These are phyloP conservation scores for Lodderomyces beijingensis DNA, from an alignment of 1,139 yeast genomes.

Conservation along the genomic window DNA sequence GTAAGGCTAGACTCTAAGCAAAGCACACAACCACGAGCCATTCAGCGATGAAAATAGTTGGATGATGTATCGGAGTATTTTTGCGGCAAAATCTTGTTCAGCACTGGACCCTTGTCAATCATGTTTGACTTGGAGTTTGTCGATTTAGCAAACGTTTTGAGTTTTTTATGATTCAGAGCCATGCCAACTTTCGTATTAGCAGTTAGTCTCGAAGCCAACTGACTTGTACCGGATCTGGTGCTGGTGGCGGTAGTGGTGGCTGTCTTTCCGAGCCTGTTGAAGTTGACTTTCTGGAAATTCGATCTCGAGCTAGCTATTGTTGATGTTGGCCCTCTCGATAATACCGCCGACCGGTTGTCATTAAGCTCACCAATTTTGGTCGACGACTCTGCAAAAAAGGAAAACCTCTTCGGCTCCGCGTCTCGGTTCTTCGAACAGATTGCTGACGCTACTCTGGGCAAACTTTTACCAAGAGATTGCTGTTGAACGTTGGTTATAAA, in stretches of 20 bases:
- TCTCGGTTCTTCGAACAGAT: too few relatives aligned
- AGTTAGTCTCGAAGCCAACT: constrained; percentile 14
- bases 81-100: constrained; percentile 8
- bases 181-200: constrained; percentile 15
- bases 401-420: constrained; percentile 4
- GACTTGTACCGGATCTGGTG: constrained; percentile 10
- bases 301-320: constrained; percentile 6
- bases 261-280: background rate
- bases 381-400: constrained; percentile 14
- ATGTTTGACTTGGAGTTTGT: constrained; percentile 3
- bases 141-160: too few relatives aligned
- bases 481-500: constrained; percentile 17
- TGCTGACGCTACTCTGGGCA: too few relatives aligned
- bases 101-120: constrained; percentile 9
- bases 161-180: too few relatives aligned
- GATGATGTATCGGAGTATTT: constrained; percentile 2
- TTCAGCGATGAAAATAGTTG: constrained; percentile 1
- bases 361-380: constrained; percentile 11
- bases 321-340: constrained; percentile 5
- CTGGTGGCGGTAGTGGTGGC: constrained; percentile 5
- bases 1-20: too few relatives aligned
- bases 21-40: too few relatives aligned
- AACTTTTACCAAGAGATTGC: too few relatives aligned
- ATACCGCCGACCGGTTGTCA: background rate
- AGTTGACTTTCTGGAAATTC: constrained; percentile 5